phyloP scores from a whole-genome alignment of 2,329 filamentous ascomycete genomes.

The Pseudocercospora fuligena region DNA sequence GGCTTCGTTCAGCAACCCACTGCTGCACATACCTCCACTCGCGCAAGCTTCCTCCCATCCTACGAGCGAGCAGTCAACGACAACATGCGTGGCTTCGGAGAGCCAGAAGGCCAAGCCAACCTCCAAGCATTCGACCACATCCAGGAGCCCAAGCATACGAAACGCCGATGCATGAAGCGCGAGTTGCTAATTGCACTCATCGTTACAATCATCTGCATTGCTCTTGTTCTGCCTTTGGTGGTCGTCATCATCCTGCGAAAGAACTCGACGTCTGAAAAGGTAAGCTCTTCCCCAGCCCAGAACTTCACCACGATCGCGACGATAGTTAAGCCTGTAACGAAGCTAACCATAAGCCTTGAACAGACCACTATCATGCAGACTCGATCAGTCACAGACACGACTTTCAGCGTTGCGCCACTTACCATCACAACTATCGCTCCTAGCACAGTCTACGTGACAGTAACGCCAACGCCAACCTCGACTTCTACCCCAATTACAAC shows the following conservation, averaged over 20 bases:
- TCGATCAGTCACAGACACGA: constrained; percentile 11
- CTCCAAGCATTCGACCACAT: constrained; percentile 16
- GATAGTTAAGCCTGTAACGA: background rate
- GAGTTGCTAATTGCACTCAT: constrained; percentile 18
- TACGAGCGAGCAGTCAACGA: constrained; percentile 22
- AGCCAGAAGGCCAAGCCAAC: constrained; percentile 14
- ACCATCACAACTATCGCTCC: constrained; percentile 4
- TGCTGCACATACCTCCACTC: background rate
- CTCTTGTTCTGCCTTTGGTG: constrained; percentile 11
- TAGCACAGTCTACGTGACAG: constrained; percentile 19
- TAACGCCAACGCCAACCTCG: constrained; percentile 15
- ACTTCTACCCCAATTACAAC: background rate
- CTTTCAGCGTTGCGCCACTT: constrained; percentile 12
- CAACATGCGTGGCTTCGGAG: constrained; percentile 17
- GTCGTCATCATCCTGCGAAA: constrained; percentile 13
- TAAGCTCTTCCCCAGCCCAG: constrained; percentile 5
- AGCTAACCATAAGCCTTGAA: background rate
- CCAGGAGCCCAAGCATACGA: constrained; percentile 15
- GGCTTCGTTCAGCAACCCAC: constrained; percentile 7
- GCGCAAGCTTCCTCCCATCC: constrained; percentile 15
- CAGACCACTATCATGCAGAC: constrained; percentile 15
- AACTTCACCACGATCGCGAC: background rate
- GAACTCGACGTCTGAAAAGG: constrained; percentile 9
- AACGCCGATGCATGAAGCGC: constrained; percentile 20
- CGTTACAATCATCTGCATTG: constrained; percentile 12